Evolutionary conservation across 2,329 filamentous ascomycete genomes (phyloP).

Genomic region (Pseudogymnoascus verrucosus): DNA sequence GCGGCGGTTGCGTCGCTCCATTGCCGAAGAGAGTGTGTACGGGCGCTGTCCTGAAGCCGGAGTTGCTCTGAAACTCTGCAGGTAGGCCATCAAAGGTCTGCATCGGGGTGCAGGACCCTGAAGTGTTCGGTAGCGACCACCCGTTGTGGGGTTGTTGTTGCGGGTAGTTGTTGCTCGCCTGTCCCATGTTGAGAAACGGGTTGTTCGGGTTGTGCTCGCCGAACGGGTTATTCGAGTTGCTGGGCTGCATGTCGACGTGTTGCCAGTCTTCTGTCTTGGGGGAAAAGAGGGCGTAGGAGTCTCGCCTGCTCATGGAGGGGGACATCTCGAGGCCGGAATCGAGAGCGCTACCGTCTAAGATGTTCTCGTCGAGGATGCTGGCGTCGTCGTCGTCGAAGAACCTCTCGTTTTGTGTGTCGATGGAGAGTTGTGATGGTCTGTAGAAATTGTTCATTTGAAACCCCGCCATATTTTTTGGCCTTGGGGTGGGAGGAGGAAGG

Average conservation of each 20-base stretch:
- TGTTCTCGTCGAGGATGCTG: slow-evolving; percentile 52
- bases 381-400: slow-evolving; percentile 55
- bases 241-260: slow-evolving; percentile 55
- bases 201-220: slow-evolving; percentile 48
- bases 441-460: slow-evolving; percentile 22
- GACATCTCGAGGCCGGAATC: slow-evolving; percentile 58
- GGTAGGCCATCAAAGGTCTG: slow-evolving; percentile 59
- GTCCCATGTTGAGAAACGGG: slow-evolving; percentile 45
- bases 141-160: slow-evolving; percentile 34
- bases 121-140: slow-evolving; percentile 52
- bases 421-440: slow-evolving; percentile 17
- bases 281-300: slow-evolving; percentile 59
- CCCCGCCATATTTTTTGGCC: slow-evolving; percentile 21
- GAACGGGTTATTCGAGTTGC: slow-evolving; percentile 57
- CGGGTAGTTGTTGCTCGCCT: slow-evolving; percentile 16
- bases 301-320: slow-evolving; percentile 55
- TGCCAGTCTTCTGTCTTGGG: slow-evolving; percentile 59
- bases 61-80: slow-evolving; percentile 45
- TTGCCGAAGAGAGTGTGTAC: slow-evolving; percentile 49
- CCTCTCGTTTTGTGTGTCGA: slow-evolving; percentile 27
- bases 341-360: slow-evolving; percentile 50
- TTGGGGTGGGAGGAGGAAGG: neutral
- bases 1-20: slow-evolving; percentile 40
- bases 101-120: slow-evolving; percentile 67
- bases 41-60: slow-evolving; percentile 46